Evolutionary conservation across 2,329 filamentous ascomycete species (phyloP).

Genomic region (Botrytis byssoidea): DNA sequence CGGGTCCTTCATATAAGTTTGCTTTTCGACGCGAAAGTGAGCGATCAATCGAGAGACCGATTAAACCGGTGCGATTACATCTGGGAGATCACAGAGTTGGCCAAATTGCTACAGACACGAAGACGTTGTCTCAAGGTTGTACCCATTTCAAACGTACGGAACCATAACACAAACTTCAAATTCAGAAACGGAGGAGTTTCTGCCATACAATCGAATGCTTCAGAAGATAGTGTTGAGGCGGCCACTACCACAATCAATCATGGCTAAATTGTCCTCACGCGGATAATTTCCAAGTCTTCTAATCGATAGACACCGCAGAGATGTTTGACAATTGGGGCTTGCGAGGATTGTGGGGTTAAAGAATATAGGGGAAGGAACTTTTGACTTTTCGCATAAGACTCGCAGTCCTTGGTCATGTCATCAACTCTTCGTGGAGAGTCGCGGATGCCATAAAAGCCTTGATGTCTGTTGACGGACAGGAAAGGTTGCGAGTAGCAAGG

Average conservation of each 20-base stretch:
- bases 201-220: background rate
- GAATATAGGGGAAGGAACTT: accelerated
- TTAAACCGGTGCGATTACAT: background rate
- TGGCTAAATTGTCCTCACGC: background rate
- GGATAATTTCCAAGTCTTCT: background rate
- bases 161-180: background rate
- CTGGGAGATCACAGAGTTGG: background rate
- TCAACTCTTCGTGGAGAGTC: background rate
- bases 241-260: background rate
- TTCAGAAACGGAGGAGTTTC: background rate
- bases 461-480: background rate
- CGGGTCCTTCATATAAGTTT: background rate
- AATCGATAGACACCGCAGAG: background rate
- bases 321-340: background rate
- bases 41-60: background rate
- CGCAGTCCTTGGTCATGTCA: background rate
- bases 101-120: no score
- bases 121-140: background rate
- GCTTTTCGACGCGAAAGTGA: background rate
- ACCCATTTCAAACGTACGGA: background rate
- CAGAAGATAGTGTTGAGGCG: background rate
- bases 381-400: background rate
- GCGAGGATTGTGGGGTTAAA: background rate
- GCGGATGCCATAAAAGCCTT: background rate
- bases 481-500: background rate